Evolutionary conservation across 2,329 filamentous ascomycete genomes (phyloP).

Genomic region (Seiridium cupressi): DNA sequence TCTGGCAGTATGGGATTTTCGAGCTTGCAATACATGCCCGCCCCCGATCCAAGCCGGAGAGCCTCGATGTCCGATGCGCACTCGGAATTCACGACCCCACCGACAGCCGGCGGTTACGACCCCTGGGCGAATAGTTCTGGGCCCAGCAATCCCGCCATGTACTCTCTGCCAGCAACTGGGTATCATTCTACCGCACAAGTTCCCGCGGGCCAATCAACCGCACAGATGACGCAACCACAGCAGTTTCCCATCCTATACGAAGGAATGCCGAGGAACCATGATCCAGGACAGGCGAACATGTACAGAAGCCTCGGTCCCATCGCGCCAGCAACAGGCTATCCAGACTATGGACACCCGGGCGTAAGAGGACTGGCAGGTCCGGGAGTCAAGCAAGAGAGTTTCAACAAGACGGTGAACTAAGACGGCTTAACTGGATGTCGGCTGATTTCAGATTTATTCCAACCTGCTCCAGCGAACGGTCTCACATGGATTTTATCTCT

Average conservation of each 20-base stretch:
- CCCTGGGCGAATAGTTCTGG: not conserved
- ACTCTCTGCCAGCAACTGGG: not conserved
- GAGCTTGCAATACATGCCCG: slow-evolving; percentile 1
- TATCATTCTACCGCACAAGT: not conserved
- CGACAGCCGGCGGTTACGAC: not conserved
- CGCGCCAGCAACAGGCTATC: not conserved
- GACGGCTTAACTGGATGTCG: not conserved
- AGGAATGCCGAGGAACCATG: not conserved
- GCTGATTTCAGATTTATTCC: not conserved
- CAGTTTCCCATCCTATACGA: not conserved
- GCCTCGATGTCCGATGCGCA: not conserved
- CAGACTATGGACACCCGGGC: not conserved
- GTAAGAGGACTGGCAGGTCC: not conserved
- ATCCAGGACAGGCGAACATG: not conserved
- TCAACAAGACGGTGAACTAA: not conserved
- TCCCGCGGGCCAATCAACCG: not conserved
- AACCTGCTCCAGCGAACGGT: not conserved
- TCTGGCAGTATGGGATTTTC: not conserved
- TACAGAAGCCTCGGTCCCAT: not conserved
- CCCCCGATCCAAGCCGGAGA: slow-evolving; percentile 6
- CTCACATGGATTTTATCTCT: not conserved
- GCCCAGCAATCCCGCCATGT: not conserved
- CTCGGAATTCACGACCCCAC: not conserved
- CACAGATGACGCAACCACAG: not conserved
- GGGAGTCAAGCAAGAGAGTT: not conserved